These are phyloP conservation scores for Hypoxylon intermedium DNA, from an alignment of 495 filamentous ascomycete genomes.

Conservation along the genomic window DNA sequence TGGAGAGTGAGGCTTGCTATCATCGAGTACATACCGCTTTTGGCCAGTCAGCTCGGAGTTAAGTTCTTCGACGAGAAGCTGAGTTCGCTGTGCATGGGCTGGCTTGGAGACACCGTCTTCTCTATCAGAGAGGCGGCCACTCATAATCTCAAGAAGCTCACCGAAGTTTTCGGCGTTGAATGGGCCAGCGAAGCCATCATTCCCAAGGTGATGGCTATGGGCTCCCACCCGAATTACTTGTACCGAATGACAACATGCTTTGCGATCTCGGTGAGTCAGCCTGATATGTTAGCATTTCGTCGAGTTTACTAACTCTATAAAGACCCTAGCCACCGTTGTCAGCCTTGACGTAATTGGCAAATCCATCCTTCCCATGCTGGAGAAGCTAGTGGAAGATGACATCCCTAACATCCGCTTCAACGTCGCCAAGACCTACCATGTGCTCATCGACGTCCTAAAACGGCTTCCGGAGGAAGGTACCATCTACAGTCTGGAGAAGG, in stretches of 20 bases:
- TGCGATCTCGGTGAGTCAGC: slow-evolving; percentile 83
- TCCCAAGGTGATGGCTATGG: slow-evolving; percentile 98
- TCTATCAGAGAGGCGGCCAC: slow-evolving; percentile 97
- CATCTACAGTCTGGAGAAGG: slow-evolving; percentile 81
- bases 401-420: slow-evolving; percentile 99
- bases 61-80: slow-evolving; percentile 99
- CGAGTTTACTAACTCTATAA: slow-evolving; percentile 41
- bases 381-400: slow-evolving; percentile 87
- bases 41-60: slow-evolving; percentile 94
- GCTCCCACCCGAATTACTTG: slow-evolving; percentile 95
- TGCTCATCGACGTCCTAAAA: slow-evolving; percentile 86
- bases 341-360: slow-evolving; percentile 89
- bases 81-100: slow-evolving; percentile 94
- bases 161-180: slow-evolving; percentile 96
- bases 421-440: slow-evolving; percentile 94
- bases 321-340: slow-evolving; percentile 94
- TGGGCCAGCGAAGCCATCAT: slow-evolving; percentile 99
- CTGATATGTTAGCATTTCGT: background rate
- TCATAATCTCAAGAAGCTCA: slow-evolving; percentile 95
- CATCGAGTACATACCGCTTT: slow-evolving; percentile 97
- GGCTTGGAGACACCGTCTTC: slow-evolving; percentile 99
- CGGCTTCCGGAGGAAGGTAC: slow-evolving; percentile 89
- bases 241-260: slow-evolving; percentile 99
- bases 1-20: slow-evolving; percentile 98
- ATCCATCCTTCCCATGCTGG: slow-evolving; percentile 93